Evolutionary conservation across 2,329 filamentous ascomycete species (phyloP).

Genomic region (Tolypocladium pustulatum): DNA sequence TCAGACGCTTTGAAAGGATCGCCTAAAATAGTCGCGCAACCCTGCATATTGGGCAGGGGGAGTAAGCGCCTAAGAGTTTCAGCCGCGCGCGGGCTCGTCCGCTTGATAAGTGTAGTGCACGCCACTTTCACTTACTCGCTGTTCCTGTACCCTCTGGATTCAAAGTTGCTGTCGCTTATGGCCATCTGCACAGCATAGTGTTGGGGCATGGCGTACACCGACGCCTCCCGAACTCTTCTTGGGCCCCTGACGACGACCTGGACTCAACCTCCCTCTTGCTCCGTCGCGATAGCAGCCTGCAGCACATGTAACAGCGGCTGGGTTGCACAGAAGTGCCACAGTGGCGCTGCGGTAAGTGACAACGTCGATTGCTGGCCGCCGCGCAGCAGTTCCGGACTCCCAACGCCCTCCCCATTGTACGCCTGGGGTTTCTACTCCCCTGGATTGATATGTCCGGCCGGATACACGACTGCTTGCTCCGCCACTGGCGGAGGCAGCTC

Average conservation of each 20-base stretch:
- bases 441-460: not conserved
- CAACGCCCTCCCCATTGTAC: not conserved
- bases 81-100: not conserved
- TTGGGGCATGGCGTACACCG: not conserved
- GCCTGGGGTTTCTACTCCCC: not conserved
- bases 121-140: not conserved
- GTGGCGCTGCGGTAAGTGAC: not conserved
- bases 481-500: not conserved
- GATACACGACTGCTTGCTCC: not conserved
- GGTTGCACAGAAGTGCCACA: not conserved
- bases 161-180: too few species aligned
- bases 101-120: not conserved
- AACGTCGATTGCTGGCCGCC: not conserved
- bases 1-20: too few species aligned
- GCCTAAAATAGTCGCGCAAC: too few species aligned
- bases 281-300: not conserved
- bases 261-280: not conserved
- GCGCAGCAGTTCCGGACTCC: not conserved
- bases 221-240: not conserved
- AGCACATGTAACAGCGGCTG: not conserved
- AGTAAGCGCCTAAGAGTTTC: not conserved
- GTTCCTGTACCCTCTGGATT: not conserved
- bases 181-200: too few species aligned
- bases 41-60: not conserved
- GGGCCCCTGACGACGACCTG: not conserved